phyloP scores from a whole-genome alignment of 106 monocot genomes.

The Narthecium ossifragum region DNA sequence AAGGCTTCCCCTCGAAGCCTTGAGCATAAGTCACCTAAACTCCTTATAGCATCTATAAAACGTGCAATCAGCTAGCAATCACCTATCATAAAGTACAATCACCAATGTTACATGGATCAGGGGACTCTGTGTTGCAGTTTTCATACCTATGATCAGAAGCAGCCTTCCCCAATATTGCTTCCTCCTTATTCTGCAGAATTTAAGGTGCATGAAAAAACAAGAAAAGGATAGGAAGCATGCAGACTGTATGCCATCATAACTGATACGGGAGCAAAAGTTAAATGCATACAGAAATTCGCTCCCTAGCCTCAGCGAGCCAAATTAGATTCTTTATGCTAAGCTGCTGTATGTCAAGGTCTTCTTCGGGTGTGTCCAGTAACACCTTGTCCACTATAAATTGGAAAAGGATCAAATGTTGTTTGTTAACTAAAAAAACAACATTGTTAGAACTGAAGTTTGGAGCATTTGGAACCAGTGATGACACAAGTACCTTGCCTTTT shows the following conservation, averaged over 20 bases:
- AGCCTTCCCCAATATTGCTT: conserved; percentile 3
- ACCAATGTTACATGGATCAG: not conserved
- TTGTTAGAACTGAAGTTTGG: not conserved
- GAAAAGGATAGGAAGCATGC: not conserved
- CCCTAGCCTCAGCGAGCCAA: conserved; percentile 50
- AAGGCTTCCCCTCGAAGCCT: not conserved
- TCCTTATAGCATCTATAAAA: not conserved
- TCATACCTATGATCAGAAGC: conserved; percentile 18
- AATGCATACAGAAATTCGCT: conserved; percentile 36
- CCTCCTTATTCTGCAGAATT: conserved; percentile 17
- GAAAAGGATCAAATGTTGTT: not conserved
- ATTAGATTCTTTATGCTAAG: conserved; percentile 62
- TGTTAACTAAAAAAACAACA: not conserved
- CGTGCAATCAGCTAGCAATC: not conserved
- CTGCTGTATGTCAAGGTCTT: conserved; percentile 49
- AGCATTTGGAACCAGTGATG: not conserved
- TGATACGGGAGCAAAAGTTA: not conserved
- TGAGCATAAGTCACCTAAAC: not conserved
- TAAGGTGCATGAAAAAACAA: not conserved
- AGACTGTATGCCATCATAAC: not conserved
- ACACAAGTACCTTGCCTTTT: conserved; percentile 38
- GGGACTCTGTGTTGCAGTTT: not conserved
- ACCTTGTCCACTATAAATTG: conserved; percentile 39
- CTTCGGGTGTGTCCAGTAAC: conserved; percentile 48
- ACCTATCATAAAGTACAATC: not conserved